Evolutionary conservation across 495 filamentous ascomycete genomes (phyloP).

Genomic region (Hyaloscypha variabilis): DNA sequence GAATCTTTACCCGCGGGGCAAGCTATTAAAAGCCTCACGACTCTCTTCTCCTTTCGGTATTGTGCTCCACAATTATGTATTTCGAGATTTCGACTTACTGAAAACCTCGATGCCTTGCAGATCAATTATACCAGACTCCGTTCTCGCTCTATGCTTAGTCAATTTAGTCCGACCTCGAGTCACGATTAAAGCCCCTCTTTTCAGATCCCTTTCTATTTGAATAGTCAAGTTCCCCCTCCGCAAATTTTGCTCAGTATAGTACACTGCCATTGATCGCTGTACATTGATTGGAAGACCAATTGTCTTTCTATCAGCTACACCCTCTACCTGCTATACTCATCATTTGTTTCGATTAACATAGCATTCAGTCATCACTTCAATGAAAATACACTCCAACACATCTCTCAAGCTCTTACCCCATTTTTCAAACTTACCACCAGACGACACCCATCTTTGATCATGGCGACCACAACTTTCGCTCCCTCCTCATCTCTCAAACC

Average conservation of each 20-base stretch:
- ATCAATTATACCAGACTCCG: constrained; percentile 8
- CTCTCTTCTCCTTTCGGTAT: not conserved
- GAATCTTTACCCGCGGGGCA: not conserved
- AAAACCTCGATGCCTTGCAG: constrained; percentile 7
- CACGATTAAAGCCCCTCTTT: not conserved
- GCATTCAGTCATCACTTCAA: constrained; percentile 4
- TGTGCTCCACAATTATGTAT: not conserved
- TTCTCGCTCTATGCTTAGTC: constrained; percentile 9
- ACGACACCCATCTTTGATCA: not conserved
- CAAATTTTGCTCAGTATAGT: constrained; percentile 10
- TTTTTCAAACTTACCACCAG: not conserved
- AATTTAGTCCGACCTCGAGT: not conserved
- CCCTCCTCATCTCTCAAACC: not conserved
- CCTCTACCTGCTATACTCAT: constrained; percentile 12
- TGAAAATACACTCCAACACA: not conserved
- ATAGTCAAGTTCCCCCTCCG: not conserved
- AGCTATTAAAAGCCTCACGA: not conserved
- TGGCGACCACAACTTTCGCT: not conserved
- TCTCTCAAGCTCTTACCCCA: not conserved
- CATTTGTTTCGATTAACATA: constrained; percentile 14
- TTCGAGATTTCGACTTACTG: not conserved
- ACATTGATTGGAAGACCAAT: not conserved
- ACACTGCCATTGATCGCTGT: not conserved
- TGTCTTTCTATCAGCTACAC: not conserved
- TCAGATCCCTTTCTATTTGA: constrained; percentile 10